These are phyloP conservation scores for Backusella sp. DNA, from an alignment of 192 early-diverging fungal genomes.

Conservation along the genomic window DNA sequence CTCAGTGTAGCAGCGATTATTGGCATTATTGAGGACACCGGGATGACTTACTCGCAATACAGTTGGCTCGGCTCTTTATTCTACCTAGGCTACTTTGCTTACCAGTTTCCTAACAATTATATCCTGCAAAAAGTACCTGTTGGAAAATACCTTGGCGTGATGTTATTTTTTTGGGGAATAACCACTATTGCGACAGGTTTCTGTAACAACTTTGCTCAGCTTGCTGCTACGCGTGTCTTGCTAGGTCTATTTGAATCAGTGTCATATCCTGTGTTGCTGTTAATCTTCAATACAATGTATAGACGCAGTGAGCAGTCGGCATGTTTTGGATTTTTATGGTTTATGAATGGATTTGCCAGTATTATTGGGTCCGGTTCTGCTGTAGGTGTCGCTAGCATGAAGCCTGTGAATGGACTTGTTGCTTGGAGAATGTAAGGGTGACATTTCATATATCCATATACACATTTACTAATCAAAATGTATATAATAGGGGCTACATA, in stretches of 20 bases:
- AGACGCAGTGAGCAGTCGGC: conserved; percentile 15
- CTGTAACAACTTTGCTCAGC: neutral
- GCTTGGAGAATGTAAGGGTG: conserved; percentile 26
- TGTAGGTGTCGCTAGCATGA: conserved; percentile 13
- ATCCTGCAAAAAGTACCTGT: neutral
- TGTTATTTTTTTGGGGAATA: neutral
- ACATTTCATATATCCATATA: neutral
- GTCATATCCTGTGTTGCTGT: neutral
- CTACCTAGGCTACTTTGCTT: neutral
- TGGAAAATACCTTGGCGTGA: neutral
- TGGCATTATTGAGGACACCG: neutral
- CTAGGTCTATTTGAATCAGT: conserved; percentile 19
- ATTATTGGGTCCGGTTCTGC: conserved; percentile 6
- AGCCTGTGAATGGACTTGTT: neutral
- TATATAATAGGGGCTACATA: conserved; percentile 18
- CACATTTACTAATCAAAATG: neutral
- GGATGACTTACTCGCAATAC: neutral
- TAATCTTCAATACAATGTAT: neutral
- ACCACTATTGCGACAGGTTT: neutral
- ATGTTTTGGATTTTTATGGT: conserved; percentile 2
- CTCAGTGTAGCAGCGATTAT: neutral
- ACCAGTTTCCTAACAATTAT: conserved; percentile 4
- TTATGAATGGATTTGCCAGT: conserved; percentile 9
- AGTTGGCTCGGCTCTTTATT: conserved; percentile 1
- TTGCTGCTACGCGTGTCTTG: conserved; percentile 13